Percentiles rank a stretch among this genome's conserved stretches.
These are phyloP conservation scores for Xylariales sp. DNA, from an alignment of 2,329 filamentous ascomycete genomes.

Conservation along the genomic window DNA sequence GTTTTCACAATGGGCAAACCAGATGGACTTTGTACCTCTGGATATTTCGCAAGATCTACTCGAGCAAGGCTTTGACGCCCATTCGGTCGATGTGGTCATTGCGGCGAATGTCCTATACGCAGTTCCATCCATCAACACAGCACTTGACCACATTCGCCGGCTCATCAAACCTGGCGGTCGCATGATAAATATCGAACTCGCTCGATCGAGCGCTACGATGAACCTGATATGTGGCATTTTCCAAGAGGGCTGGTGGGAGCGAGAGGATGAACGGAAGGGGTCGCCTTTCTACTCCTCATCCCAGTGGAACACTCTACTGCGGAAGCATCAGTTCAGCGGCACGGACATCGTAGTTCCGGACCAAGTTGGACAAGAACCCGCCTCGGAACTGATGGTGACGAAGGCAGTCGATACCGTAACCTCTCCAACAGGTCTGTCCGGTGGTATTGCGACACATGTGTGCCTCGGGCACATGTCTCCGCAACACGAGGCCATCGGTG, in stretches of 20 bases:
- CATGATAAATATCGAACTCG: conserved; percentile 10
- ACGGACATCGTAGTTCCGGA: conserved; percentile 8
- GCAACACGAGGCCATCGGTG: no score
- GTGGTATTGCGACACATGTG: no score
- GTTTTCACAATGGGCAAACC: not conserved
- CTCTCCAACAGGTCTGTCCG: no score
- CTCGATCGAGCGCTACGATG: conserved; percentile 6
- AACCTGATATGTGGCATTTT: conserved; percentile 7
- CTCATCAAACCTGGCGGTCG: conserved; percentile 17
- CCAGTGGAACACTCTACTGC: conserved; percentile 6
- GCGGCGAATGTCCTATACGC: conserved; percentile 13
- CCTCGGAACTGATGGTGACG: conserved; percentile 11
- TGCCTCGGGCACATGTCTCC: no score
- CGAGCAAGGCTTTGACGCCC: conserved; percentile 7
- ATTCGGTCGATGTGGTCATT: conserved; percentile 11
- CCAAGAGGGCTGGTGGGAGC: conserved; percentile 11
- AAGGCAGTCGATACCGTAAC: no score
- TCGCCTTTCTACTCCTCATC: conserved; percentile 7
- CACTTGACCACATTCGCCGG: conserved; percentile 13
- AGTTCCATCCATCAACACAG: conserved; percentile 11
- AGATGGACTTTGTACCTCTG: conserved; percentile 7
- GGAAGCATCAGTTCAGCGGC: conserved; percentile 8
- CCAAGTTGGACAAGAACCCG: no score
- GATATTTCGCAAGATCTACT: conserved; percentile 10
- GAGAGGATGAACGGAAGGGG: conserved; percentile 5